Conservation (phyloP, 1,284 basidiomycete species). For the Mycosarcoma mackinlayi region DNA sequence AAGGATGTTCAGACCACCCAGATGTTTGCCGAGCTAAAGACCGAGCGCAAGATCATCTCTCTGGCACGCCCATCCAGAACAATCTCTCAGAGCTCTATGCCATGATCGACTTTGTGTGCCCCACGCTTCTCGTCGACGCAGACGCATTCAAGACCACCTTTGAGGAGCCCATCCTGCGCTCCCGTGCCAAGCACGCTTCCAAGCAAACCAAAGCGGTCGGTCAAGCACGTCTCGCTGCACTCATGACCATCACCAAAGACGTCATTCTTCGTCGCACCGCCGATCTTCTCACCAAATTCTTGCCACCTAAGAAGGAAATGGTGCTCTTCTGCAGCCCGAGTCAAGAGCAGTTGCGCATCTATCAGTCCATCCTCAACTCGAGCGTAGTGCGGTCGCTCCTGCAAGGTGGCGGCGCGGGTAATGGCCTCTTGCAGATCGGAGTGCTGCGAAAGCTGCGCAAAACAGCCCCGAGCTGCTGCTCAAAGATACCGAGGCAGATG, state of each 20-base stretch:
- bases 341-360: constrained; percentile 81
- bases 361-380: constrained; percentile 74
- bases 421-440: constrained; percentile 63
- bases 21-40: constrained; percentile 84
- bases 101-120: constrained; percentile 96
- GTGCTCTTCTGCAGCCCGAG: constrained; percentile 38
- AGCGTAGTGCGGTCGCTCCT: constrained; percentile 50
- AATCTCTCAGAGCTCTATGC: constrained; percentile 94
- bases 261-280: constrained; percentile 86
- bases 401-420: constrained; percentile 38
- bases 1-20: constrained; percentile 88
- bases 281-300: constrained; percentile 79
- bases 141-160: constrained; percentile 73
- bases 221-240: constrained; percentile 71
- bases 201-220: constrained; percentile 80
- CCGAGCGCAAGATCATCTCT: constrained; percentile 81
- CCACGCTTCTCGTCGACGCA: constrained; percentile 76
- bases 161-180: constrained; percentile 88
- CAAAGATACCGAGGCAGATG: constrained; percentile 72
- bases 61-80: constrained; percentile 96
- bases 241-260: constrained; percentile 80
- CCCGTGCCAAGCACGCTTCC: constrained; percentile 81
- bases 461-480: constrained; percentile 87
- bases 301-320: constrained; percentile 86
- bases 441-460: constrained; percentile 84